Evolutionary conservation across 2,329 filamentous ascomycete species (phyloP).

Genomic region (Gaeumannomyces tritici): DNA sequence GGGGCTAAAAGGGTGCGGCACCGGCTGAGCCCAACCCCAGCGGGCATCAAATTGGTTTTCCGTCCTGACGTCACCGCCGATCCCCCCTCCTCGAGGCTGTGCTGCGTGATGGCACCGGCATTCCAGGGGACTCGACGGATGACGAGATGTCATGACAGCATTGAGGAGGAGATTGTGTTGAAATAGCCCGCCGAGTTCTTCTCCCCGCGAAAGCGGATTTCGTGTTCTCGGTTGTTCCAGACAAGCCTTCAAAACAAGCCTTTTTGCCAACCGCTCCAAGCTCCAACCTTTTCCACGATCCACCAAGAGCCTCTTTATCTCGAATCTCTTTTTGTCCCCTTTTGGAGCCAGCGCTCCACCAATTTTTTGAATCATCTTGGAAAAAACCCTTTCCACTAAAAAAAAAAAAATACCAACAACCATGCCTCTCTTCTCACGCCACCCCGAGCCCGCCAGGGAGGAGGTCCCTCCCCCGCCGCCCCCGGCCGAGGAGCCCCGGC

Average conservation of each 20-base stretch:
- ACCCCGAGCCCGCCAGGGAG: conserved; percentile 13
- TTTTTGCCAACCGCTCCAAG: background rate
- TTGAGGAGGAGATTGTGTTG: background rate
- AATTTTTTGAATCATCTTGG: too few species aligned
- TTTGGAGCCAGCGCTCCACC: too few species aligned
- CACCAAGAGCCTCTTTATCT: background rate
- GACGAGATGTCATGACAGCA: background rate
- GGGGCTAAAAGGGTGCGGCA: background rate
- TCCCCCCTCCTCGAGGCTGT: background rate
- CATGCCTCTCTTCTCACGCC: conserved; percentile 25
- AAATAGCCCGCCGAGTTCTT: background rate
- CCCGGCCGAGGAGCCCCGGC: conserved; percentile 14
- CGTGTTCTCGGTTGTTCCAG: too few species aligned
- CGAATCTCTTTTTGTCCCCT: background rate
- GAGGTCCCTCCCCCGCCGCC: conserved; percentile 18
- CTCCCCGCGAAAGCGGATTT: background rate
- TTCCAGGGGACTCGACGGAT: background rate
- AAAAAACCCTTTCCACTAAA: too few species aligned
- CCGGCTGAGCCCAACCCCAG: background rate
- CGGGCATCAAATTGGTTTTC: background rate
- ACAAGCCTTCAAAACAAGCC: background rate
- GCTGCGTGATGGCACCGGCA: too few species aligned
- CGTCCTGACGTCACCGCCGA: background rate
- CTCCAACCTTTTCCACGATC: background rate
- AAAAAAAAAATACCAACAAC: too few species aligned